phyloP scores from a whole-genome alignment of 2,329 filamentous ascomycete genomes.

The Westerdykella sp. region DNA sequence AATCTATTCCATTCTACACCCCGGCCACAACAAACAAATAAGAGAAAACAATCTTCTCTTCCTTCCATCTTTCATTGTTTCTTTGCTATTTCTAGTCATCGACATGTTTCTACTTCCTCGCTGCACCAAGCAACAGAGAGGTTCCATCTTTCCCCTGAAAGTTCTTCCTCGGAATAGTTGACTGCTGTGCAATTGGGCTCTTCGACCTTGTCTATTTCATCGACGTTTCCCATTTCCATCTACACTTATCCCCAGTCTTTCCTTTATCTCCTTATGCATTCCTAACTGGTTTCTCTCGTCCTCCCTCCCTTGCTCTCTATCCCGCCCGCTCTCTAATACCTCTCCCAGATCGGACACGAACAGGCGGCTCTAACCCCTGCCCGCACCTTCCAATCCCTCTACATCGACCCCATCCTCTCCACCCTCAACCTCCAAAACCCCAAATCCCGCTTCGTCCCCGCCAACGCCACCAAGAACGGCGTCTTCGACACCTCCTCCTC shows the following conservation, averaged over 20 bases:
- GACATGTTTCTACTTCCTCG: too few relatives aligned
- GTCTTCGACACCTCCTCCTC: conserved; percentile 54
- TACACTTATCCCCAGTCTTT: too few relatives aligned
- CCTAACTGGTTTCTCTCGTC: not conserved
- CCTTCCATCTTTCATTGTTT: too few relatives aligned
- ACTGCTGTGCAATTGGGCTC: too few relatives aligned
- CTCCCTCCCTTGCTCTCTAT: not conserved
- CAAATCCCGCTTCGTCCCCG: conserved; percentile 42
- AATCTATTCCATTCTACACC: not conserved
- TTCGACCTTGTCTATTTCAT: too few relatives aligned
- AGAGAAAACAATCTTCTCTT: not conserved
- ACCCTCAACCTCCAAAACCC: conserved; percentile 53
- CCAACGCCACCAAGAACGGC: conserved; percentile 48
- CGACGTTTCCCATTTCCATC: too few relatives aligned
- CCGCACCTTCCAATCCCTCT: conserved; percentile 53
- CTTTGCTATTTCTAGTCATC: too few relatives aligned
- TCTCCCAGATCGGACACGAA: conserved; percentile 51
- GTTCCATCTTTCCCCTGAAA: too few relatives aligned
- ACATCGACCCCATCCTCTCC: conserved; percentile 54
- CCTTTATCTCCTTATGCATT: too few relatives aligned
- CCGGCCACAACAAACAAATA: too few relatives aligned
- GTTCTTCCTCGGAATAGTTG: too few relatives aligned
- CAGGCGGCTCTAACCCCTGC: conserved; percentile 45
- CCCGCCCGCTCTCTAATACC: not conserved
- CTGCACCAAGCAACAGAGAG: too few relatives aligned